Conservation (phyloP, 148 eudicot genomes). For the Persicaria tinctoria region DNA sequence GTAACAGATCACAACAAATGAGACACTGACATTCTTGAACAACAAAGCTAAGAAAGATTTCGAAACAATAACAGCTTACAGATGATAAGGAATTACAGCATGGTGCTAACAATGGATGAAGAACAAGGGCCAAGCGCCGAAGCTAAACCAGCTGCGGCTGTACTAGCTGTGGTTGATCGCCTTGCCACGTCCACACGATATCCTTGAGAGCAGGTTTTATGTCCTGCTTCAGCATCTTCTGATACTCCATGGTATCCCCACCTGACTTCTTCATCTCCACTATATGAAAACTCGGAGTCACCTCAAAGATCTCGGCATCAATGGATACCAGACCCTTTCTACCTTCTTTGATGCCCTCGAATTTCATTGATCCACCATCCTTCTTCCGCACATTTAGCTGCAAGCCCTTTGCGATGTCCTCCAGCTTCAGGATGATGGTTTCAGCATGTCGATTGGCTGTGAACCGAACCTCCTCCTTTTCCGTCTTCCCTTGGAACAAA, state of each 20-base stretch:
- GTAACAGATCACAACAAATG: not conserved
- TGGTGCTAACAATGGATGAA: not conserved
- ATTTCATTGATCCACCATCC: slow-evolving; percentile 34
- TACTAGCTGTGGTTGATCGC: slow-evolving; percentile 22
- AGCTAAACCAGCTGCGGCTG: not conserved
- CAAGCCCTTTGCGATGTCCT: slow-evolving; percentile 32
- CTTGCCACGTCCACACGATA: slow-evolving; percentile 31
- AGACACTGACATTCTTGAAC: not conserved
- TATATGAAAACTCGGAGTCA: slow-evolving; percentile 44
- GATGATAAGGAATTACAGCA: not conserved
- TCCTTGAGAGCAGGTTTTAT: slow-evolving; percentile 26
- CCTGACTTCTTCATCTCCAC: slow-evolving; percentile 41
- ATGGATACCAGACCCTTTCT: slow-evolving; percentile 34
- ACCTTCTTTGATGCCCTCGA: slow-evolving; percentile 36
- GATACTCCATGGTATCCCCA: slow-evolving; percentile 43
- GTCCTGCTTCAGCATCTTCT: slow-evolving; percentile 22
- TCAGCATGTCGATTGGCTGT: slow-evolving; percentile 30
- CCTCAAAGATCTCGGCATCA: slow-evolving; percentile 43
- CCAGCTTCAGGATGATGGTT: slow-evolving; percentile 34
- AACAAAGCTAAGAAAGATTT: not conserved
- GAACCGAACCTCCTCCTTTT: slow-evolving; percentile 34
- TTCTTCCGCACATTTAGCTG: slow-evolving; percentile 40
- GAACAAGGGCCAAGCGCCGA: not conserved
- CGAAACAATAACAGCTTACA: not conserved
- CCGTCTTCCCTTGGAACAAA: slow-evolving; percentile 35